Evolutionary conservation across 345 rosid species (phyloP).

Genomic region (Excoecaria agallocha): DNA sequence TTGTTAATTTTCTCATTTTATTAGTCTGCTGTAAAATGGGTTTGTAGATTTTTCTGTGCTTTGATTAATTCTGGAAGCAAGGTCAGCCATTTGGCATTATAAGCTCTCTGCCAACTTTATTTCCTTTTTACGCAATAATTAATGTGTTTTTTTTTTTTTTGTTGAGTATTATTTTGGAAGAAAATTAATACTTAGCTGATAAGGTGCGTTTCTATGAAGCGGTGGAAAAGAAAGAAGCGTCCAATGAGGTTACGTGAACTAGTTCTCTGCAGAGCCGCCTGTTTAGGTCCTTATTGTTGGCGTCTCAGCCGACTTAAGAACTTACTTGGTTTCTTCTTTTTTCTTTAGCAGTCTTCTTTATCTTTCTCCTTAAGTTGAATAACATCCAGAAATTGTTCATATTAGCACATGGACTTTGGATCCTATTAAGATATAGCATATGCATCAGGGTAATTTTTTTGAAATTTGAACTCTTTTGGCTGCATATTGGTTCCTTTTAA

Average conservation of each 20-base stretch:
- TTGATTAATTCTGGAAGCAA: conserved; percentile 5
- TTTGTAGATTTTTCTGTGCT: not conserved
- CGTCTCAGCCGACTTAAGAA: not conserved
- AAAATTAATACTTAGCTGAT: conserved; percentile 2
- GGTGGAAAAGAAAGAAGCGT: conserved; percentile 1
- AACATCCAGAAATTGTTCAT: no score
- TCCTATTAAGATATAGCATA: not conserved
- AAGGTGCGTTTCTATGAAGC: not conserved
- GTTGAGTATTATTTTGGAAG: not conserved
- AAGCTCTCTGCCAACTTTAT: not conserved
- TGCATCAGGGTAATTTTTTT: not conserved
- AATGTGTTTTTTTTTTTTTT: no score
- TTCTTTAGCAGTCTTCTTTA: not conserved
- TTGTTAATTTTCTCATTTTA: no score
- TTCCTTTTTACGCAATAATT: not conserved
- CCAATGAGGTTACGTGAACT: conserved; percentile 10
- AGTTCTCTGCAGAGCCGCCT: not conserved
- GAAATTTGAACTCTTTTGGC: not conserved
- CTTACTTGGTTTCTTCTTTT: not conserved
- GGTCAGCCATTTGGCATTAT: not conserved
- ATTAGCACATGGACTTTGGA: not conserved
- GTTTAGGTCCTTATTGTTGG: not conserved
- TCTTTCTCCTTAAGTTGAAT: not conserved
- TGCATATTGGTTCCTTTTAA: not conserved
- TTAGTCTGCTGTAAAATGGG: no score